Base-by-base conservation (phyloP, 2,329 filamentous ascomycete genomes). In the Sporothrix protearum region DNA sequence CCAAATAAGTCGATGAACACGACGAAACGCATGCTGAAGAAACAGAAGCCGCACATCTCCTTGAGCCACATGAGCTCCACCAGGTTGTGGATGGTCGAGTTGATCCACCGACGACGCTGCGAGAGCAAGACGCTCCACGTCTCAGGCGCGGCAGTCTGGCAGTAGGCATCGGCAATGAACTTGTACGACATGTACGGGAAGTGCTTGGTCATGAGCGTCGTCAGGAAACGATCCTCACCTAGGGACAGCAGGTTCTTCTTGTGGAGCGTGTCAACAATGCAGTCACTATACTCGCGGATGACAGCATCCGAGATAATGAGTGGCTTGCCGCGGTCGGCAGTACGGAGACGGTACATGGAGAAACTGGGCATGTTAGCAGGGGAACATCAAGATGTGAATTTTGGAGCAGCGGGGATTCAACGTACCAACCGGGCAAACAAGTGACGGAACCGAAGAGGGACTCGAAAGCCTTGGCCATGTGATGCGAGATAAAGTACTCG, bases 41-140 rank as follows among this genome's bases (percentile, higher is more conserved):
- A 97, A 83, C 96, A 99, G 89, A 99, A 99, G 76, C 96, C 96
- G 79, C 96, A 99, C 81, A 99, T 91, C 78, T 99, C 94, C 80
- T 94, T 91, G 63, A 99, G 86, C 77, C 91, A 91, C 79, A 97
- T 91, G 78, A 99, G 84, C 80, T 99, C 96, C 33, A 91, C 92
- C 78, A 99, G 82, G 80, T 99, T 99, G 85, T 99, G 96, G 73
- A 99, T 91, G 10, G 96, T 99, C 0, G 96, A 98, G 83, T 99
- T 99, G 81, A 99, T 99, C 96, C 96, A 99, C 80, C 96, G 92
- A 85, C 96, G 94, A 86, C 96, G 91, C 80, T 99, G 96, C n/a
- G 96, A 99, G 42, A 99, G 85, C 76, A 99, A 83, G 77, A 99
- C 93, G 78, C 90, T 92, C 93, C 94, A 99, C 30, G 91, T 92